Base-by-base conservation (phyloP, 805 yeast genomes). In the Brettanomyces naardenensis region DNA sequence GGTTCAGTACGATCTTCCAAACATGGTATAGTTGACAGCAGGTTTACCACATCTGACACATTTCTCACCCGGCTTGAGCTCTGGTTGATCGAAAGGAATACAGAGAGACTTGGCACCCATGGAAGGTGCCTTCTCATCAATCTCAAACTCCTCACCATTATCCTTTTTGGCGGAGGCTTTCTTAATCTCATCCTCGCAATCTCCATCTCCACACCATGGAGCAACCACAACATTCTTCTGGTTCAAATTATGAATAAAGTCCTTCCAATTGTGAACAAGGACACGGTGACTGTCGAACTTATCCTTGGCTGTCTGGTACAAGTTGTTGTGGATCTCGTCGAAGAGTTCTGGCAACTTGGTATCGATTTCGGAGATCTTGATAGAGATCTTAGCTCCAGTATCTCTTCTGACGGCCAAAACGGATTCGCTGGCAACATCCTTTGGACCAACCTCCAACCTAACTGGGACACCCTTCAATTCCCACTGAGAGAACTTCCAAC, bases 61-160 rank as follows among this genome's bases (percentile, higher is more conserved):
- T 62, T 79, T 81, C 48, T 87, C 85, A 51, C 81, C 90, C 48
- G 61, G 66, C 60, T 75, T 75, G 62, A 90, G 73, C 53, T 67
- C 75, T 42, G 95, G 96, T 69, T 90, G 97, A 28, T 85, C 83
- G 57, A 79, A 80, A 48, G 98, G 98, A 61, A 89, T 89, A 75
- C 99, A 92, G 64, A 92, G 73, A 17, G 95, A 83, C 71, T 92
- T 92, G 49, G 99, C 99, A 58, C 99, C 99, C 99, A 92, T 92
- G 37, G 94, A 79, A 59, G 99, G 99, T 19, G 98, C 87, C 62
- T 85, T 83, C 57, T 92, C 97, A 59, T 92, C 99, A 35, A 71
- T 81, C 61, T 84, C 95, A 50, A 78, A 86, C 48, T 84, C 95
- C 45, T 82, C 90, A 49, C 87, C 83, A 51, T 78, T 80, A 58